A percentile compares a stretch with the other conserved stretches of the same genome.
These are phyloP conservation scores for Vickermania ingenoplastis DNA, from an alignment of 208 protist species.

Conservation along the genomic window DNA sequence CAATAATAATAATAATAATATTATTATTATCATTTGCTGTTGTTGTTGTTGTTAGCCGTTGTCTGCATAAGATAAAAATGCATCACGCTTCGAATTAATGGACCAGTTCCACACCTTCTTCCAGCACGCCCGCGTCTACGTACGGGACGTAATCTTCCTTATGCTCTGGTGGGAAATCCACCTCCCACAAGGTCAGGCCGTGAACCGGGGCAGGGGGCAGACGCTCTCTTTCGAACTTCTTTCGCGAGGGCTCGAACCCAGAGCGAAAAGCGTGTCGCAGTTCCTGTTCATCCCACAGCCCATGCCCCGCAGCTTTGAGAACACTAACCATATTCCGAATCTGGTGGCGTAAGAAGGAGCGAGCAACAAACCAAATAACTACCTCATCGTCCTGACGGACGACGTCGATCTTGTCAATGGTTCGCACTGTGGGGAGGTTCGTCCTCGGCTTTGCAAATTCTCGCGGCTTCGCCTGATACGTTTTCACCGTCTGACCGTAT, in stretches of 20 bases:
- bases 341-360: slow-evolving; percentile 80
- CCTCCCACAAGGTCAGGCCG: slow-evolving; percentile 82
- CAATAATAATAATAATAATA: no score
- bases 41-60: no score
- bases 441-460: slow-evolving; percentile 58
- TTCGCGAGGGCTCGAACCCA: slow-evolving; percentile 71
- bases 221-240: slow-evolving; percentile 52
- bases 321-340: slow-evolving; percentile 84
- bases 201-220: slow-evolving; percentile 65
- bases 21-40: no score
- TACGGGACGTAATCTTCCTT: slow-evolving; percentile 49
- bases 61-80: no score
- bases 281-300: slow-evolving; percentile 78
- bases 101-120: slow-evolving; percentile 39
- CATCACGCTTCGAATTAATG: no score
- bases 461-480: slow-evolving; percentile 42
- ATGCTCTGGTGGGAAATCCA: slow-evolving; percentile 66
- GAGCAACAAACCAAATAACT: slow-evolving; percentile 76
- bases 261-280: slow-evolving; percentile 56
- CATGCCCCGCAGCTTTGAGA: slow-evolving; percentile 63
- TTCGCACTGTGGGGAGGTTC: slow-evolving; percentile 76
- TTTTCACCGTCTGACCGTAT: slow-evolving; percentile 59
- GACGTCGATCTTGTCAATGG: slow-evolving; percentile 70
- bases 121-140: slow-evolving; percentile 70
- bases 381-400: slow-evolving; percentile 85